Base-by-base conservation (phyloP, 257 asterid genomes). In the Solanum etuberosum region DNA sequence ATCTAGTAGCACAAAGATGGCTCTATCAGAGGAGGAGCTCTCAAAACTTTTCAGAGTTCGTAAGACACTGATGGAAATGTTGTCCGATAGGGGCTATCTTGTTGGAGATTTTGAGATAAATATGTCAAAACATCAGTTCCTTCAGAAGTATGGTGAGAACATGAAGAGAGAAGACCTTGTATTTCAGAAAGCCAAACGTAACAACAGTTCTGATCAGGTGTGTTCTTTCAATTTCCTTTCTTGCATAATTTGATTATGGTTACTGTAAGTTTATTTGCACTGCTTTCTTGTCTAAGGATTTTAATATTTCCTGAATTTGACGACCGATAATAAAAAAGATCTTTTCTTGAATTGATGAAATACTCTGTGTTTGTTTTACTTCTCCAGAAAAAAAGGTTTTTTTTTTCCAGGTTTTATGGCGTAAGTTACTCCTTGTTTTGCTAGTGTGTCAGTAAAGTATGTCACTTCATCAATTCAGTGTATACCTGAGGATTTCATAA, bases 91-190 rank as follows among this genome's bases (percentile, higher is more conserved):
- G 88, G 90, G 89, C 32, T 90, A 90, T 67, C 71, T 91, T 4
- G 93, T 91, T 21, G 85, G 87, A 35, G 91, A 91, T 23, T 87
- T 63, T 59, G 93, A 91, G 85, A 77, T 91, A 35, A 86, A 89
- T 51, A 88, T 91, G 92, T 8, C 80, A 6, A 88, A 74, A 42
- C 16, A 27, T 4, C 88, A 87, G 54, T 91, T 91, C 51, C 20
- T 87, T 5, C 84, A n/a, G 16, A 91, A 91, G 92, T 91, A 90
- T 70, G 97, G 98, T 6, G 98, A 96, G 57, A 94, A 90, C 73
- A 93, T 94, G 96, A 95, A 96, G 92, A 92, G 98, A 82, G 98
- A 96, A 86, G 98, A 95, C 89, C 96, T 95, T 8, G 90, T 90
- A 85, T 63, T 96, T 29, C 88, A 86, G 35, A 96, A 95, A 89